Evolutionary conservation across 768 basidiomycete species (phyloP).

Genomic region (Lactarius evosmus): DNA sequence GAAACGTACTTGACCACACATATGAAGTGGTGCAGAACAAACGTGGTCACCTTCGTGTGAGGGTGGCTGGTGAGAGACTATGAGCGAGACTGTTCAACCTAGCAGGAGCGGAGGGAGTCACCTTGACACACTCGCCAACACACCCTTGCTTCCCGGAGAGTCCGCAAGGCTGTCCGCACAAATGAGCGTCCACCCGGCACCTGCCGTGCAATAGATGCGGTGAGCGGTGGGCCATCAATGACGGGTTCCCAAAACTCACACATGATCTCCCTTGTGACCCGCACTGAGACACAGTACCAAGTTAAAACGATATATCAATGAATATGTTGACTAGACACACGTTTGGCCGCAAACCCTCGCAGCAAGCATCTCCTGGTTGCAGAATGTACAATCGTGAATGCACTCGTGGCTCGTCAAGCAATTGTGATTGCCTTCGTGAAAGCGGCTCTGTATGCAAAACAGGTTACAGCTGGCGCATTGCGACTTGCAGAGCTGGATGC

Average conservation of each 20-base stretch:
- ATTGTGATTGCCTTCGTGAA: conserved; percentile 47
- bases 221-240: conserved; percentile 26
- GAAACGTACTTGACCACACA: conserved; percentile 49
- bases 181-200: conserved; percentile 48
- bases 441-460: conserved; percentile 44
- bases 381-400: conserved; percentile 43
- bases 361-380: conserved; percentile 31
- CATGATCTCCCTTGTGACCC: conserved; percentile 53
- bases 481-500: conserved; percentile 48
- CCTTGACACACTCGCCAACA: conserved; percentile 50
- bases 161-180: conserved; percentile 52
- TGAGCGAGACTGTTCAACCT: background rate
- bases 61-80: conserved; percentile 37
- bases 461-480: conserved; percentile 49
- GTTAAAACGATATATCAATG: background rate
- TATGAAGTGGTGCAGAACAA: conserved; percentile 52
- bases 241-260: conserved; percentile 36
- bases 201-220: conserved; percentile 28
- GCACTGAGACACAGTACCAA: conserved; percentile 38
- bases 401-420: conserved; percentile 53
- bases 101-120: conserved; percentile 22
- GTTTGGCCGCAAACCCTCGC: conserved; percentile 43
- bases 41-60: conserved; percentile 53
- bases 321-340: conserved; percentile 36
- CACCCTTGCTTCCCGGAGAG: conserved; percentile 51